These are phyloP conservation scores for Trichoderma koningiopsis DNA, from an alignment of 2,329 filamentous ascomycete genomes.

Conservation along the genomic window DNA sequence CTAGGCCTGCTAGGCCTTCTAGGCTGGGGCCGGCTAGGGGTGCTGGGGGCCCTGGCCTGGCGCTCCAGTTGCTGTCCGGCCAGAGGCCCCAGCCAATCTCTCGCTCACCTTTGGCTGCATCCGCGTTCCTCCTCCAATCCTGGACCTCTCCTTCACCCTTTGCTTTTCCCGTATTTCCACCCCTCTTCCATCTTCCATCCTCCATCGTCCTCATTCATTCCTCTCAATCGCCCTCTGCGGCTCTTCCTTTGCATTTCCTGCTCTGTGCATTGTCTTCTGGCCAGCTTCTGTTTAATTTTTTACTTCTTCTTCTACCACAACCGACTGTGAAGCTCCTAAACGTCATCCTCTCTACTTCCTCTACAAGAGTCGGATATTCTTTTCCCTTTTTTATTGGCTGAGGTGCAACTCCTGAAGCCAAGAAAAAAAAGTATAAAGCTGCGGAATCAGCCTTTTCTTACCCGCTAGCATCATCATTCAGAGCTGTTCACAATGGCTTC, in stretches of 20 bases:
- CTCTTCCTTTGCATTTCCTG: slow-evolving; percentile 16
- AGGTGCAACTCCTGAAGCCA: slow-evolving; percentile 9
- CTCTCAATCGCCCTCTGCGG: slow-evolving; percentile 18
- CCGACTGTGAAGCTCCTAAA: background rate
- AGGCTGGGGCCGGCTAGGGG: background rate
- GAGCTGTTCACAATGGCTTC: slow-evolving; percentile 38
- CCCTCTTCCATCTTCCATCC: slow-evolving; percentile 20
- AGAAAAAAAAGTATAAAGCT: slow-evolving; percentile 11
- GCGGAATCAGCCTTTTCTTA: slow-evolving; percentile 13
- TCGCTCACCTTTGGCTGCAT: slow-evolving; percentile 1
- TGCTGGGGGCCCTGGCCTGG: background rate
- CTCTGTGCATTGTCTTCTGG: slow-evolving; percentile 24
- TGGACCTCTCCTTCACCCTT: slow-evolving; percentile 24
- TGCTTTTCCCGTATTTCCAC: slow-evolving; percentile 14
- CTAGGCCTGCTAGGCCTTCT: background rate
- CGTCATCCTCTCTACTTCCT: background rate
- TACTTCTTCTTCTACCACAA: background rate
- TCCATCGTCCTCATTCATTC: slow-evolving; percentile 22
- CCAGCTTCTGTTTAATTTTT: slow-evolving; percentile 16
- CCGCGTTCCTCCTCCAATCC: slow-evolving; percentile 20
- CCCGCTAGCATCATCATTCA: slow-evolving; percentile 22
- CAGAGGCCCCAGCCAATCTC: background rate
- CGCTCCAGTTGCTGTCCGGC: background rate
- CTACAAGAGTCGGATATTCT: slow-evolving; percentile 4
- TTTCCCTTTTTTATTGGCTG: slow-evolving; percentile 9